A percentile compares a stretch with the other conserved stretches of the same genome.
phyloP scores from a whole-genome alignment of 768 basidiomycete genomes.

The Crucibulum laeve region DNA sequence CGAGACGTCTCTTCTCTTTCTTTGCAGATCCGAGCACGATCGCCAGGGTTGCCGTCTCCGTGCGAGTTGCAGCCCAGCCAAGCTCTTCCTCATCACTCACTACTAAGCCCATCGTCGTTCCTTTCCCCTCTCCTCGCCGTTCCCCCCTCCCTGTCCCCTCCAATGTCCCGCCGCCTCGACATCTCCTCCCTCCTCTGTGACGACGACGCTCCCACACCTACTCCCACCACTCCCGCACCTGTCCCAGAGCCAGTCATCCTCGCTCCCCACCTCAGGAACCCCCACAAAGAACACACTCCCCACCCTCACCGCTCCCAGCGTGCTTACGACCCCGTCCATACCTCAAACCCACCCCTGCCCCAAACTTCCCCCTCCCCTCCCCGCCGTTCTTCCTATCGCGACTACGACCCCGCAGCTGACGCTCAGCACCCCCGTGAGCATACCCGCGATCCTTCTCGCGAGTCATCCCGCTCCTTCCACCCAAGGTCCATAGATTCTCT shows the following conservation, averaged over 20 bases:
- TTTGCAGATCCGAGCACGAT: too few species aligned
- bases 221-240: not conserved
- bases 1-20: too few species aligned
- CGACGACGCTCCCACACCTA: constrained; percentile 27
- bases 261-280: constrained; percentile 20
- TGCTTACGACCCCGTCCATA: too few species aligned
- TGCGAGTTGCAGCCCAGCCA: too few species aligned
- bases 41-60: too few species aligned
- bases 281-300: too few species aligned
- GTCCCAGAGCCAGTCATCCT: constrained; percentile 15
- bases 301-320: too few species aligned
- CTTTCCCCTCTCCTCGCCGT: constrained; percentile 14
- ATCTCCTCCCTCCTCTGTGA: constrained; percentile 73
- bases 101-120: not conserved
- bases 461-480: not conserved
- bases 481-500: not conserved
- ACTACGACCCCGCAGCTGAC: not conserved
- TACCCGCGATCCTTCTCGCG: not conserved
- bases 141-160: constrained; percentile 25
- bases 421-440: constrained; percentile 2
- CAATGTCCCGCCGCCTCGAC: constrained; percentile 67
- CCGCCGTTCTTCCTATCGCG: not conserved
- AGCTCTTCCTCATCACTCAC: too few species aligned
- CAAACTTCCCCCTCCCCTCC: constrained; percentile 1
- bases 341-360: constrained; percentile 4